A percentile compares a stretch with the other conserved stretches of the same genome.
These are phyloP conservation scores for Fusarium setosum DNA, from an alignment of 2,329 filamentous ascomycete species.

Conservation along the genomic window DNA sequence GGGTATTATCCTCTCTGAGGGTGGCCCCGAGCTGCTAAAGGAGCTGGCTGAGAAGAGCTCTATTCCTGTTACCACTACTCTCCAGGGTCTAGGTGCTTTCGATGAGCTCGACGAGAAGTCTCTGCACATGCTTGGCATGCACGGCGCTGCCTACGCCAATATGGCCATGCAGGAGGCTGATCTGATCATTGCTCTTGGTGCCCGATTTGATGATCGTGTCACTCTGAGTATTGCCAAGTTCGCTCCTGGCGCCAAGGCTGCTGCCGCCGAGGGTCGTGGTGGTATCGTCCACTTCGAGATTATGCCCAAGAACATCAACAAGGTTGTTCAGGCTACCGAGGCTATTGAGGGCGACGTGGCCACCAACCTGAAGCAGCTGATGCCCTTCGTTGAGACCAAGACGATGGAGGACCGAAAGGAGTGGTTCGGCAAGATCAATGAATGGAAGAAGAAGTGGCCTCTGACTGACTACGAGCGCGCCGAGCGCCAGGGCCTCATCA, in stretches of 20 bases:
- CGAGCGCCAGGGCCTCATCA: constrained; percentile 82
- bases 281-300: constrained; percentile 99
- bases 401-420: constrained; percentile 75
- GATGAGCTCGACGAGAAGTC: constrained; percentile 95
- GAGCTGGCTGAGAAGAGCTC: constrained; percentile 89
- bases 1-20: constrained; percentile 83
- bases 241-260: constrained; percentile 86
- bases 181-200: constrained; percentile 93
- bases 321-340: constrained; percentile 96
- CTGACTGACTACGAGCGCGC: constrained; percentile 84
- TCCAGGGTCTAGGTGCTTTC: constrained; percentile 91
- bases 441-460: constrained; percentile 93
- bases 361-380: constrained; percentile 78
- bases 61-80: constrained; percentile 95
- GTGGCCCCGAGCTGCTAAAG: constrained; percentile 83
- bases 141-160: constrained; percentile 96
- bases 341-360: constrained; percentile 94
- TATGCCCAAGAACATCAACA: constrained; percentile 99
- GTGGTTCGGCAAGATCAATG: constrained; percentile 91
- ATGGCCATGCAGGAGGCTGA: constrained; percentile 98
- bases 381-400: constrained; percentile 76
- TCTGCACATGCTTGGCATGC: constrained; percentile 98
- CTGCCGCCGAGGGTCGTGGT: constrained; percentile 85
- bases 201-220: constrained; percentile 96
- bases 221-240: constrained; percentile 86